A percentile compares a stretch with the other conserved stretches of the same genome.
phyloP scores from a whole-genome alignment of 2,329 filamentous ascomycete species.

The Curvularia spicifera region DNA sequence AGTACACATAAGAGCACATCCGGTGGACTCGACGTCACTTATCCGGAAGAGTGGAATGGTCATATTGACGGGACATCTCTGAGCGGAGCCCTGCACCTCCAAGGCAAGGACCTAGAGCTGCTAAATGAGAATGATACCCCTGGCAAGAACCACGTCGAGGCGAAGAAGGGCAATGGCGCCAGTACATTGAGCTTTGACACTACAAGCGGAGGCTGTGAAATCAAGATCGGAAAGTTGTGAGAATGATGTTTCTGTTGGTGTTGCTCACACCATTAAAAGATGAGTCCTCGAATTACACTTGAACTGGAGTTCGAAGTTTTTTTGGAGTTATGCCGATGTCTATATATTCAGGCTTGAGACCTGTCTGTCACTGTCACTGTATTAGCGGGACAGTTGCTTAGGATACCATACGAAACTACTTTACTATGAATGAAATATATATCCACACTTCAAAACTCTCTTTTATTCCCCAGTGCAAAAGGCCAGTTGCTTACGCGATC shows the following conservation, averaged over 20 bases:
- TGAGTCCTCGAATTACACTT: background rate
- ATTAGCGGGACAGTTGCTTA: background rate
- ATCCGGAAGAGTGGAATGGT: constrained; percentile 54
- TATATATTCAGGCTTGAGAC: background rate
- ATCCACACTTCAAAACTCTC: background rate
- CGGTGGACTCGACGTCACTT: constrained; percentile 46
- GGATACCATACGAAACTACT: background rate
- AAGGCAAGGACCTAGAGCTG: constrained; percentile 48
- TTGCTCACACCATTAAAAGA: background rate
- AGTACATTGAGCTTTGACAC: constrained; percentile 46
- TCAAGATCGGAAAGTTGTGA: constrained; percentile 41
- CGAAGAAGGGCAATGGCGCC: constrained; percentile 49
- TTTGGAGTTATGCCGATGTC: background rate
- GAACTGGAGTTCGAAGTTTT: background rate
- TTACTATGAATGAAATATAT: background rate
- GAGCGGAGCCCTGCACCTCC: constrained; percentile 48
- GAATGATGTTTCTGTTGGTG: background rate
- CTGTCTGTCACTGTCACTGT: background rate
- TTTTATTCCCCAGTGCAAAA: background rate
- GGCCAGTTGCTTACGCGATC: background rate
- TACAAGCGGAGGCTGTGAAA: constrained; percentile 41
- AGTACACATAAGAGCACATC: constrained; percentile 48
- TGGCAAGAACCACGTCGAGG: constrained; percentile 45
- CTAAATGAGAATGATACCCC: constrained; percentile 36
- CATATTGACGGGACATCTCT: constrained; percentile 46